Evolutionary conservation across 306 rosid species (phyloP), one percentile per base, ranked within the genome.

Genomic region (Dalbergia cochinchinensis): DNA sequence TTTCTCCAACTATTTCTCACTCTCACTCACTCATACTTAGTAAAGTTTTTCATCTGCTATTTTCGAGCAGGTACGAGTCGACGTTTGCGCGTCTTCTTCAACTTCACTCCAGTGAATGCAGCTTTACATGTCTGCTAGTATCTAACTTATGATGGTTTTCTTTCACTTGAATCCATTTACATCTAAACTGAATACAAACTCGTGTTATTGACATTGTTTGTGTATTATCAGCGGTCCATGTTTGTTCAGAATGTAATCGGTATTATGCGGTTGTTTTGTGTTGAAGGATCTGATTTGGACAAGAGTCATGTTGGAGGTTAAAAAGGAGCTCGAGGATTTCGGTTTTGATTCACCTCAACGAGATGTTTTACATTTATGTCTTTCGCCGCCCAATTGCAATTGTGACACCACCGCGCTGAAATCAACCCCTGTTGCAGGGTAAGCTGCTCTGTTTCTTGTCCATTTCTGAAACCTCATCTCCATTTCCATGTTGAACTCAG

Each of bases 381-480:
- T 77, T 71, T 82, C 84, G 60, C n/a, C 78, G 34, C 76, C 74
- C 12, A 34, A 62, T 73, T 71, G 76, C 26, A 78, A 62, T 19
- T 55, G 41, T 11, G 69, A 83, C 35, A 41, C 80, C 53, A 72
- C 78, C 77, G 45, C 50, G 75, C n/a, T 13, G 11, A 58, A 70
- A 59, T 65, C 83, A 76, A 47, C 78, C 3, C 60, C 83, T 41
- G 48, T 6, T 72, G 10, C 81, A 16, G 65, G 82, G 94, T 90
- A 85, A 68, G 73, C 41, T 63, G 44, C 71, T 74, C 44, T 53
- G 13, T 5, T 19, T 50, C 57, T 50, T 7, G 16, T 47, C 64
- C 58, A n/a, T n/a, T 18, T 11, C 57, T 39, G 6, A 12, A 73
- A 20, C 2, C 19, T 33, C 63, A 45, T 57, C 16, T 72, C 44